Evolutionary conservation across 768 basidiomycete species (phyloP).

Genomic region (Gymnopilus junonius): DNA sequence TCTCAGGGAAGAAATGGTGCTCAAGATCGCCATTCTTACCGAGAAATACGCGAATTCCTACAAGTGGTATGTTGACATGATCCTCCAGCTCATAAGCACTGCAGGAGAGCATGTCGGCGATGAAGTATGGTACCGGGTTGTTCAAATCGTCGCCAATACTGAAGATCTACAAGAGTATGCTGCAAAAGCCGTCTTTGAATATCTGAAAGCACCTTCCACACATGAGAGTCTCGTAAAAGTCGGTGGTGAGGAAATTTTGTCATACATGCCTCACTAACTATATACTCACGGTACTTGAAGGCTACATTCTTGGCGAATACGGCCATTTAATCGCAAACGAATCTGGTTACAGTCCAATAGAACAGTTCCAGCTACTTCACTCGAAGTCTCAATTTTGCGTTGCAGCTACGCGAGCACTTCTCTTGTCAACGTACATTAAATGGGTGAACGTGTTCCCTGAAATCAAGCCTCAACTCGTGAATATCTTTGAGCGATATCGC

Average conservation of each 20-base stretch:
- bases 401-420: conserved; percentile 87
- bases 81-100: conserved; percentile 92
- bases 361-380: conserved; percentile 93
- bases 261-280: not conserved
- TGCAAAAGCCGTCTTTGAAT: conserved; percentile 88
- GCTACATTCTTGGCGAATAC: conserved; percentile 97
- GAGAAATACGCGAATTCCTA: conserved; percentile 98
- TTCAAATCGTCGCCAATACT: conserved; percentile 98
- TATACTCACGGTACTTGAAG: conserved; percentile 39
- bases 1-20: conserved; percentile 96
- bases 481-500: conserved; percentile 97
- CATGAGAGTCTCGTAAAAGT: conserved; percentile 97
- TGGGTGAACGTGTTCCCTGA: conserved; percentile 99
- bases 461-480: conserved; percentile 91
- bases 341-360: conserved; percentile 87
- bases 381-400: conserved; percentile 95
- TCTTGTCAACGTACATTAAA: conserved; percentile 98
- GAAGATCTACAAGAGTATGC: conserved; percentile 98
- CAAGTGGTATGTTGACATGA: conserved; percentile 99
- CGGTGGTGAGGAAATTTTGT: conserved; percentile 62
- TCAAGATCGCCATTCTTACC: conserved; percentile 98
- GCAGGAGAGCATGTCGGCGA: conserved; percentile 99
- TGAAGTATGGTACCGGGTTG: conserved; percentile 99
- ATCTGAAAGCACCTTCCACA: conserved; percentile 81
- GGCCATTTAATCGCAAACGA: conserved; percentile 98